Base-by-base conservation (phyloP, 805 yeast species). In the Lipomyces mesembrius region DNA sequence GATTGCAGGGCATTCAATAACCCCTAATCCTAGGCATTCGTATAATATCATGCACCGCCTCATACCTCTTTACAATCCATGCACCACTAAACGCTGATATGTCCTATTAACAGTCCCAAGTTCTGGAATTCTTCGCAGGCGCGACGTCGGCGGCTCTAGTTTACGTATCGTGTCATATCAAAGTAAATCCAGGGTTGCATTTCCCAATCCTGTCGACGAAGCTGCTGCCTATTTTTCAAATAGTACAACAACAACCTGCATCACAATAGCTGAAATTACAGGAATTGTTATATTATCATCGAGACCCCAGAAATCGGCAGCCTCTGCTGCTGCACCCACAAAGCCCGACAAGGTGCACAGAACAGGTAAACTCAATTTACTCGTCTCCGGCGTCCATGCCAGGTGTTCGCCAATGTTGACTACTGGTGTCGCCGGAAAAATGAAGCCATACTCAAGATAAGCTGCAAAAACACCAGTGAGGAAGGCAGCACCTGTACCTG, bases 221-320 rank as follows among this genome's bases (percentile, higher is more conserved):
- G 20, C 49, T n/a, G 49, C 22, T 25, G 9, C 37, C 20, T 55
- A 59, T 2, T 49, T 14, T 54, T 35, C 51, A 52, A 59, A 60
- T 25, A 73, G 63, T 70, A 75, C 77, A 51, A 88, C 82, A 25
- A 85, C 82, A 32, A 77, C 78, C 74, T 83, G 82, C 70, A 92
- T 80, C 72, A 89, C 86, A 3, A 83, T 75, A 6, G 96, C 88
- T 25, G 97, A 88, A 55, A 94, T 78, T 1, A 91, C 91, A 6
- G 99, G 99, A 67, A 95, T 94, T 58, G 98, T 93, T 74, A 95
- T 85, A 77, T 95, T 95, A 76, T 95, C 99, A 78, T 95, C 99
- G 78, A 93, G 80, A 54, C 85, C 87, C 65, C 83, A 87, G 17
- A 93, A 65, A 72, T 90, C 92, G 59, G 93, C 84, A 37, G 92